Percentiles rank a stretch among this genome's conserved stretches.
Evolutionary conservation across 2,329 filamentous ascomycete species (phyloP).

Genomic region (Microdochium bolleyi): DNA sequence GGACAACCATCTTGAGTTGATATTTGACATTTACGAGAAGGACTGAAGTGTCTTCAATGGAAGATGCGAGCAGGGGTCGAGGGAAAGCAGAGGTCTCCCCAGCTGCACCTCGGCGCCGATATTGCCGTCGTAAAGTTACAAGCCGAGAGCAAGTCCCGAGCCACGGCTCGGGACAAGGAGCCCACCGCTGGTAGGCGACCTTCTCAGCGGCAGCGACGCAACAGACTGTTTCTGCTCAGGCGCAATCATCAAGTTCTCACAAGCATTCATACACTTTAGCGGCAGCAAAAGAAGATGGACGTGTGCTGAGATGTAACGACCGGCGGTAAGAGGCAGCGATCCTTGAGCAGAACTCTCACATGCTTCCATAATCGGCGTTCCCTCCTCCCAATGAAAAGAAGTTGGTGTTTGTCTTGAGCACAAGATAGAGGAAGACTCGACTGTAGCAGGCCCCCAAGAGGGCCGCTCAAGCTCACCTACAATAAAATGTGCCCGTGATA

Average conservation of each 20-base stretch:
- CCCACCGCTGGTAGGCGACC: too few relatives aligned
- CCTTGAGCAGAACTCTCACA: conserved; percentile 51
- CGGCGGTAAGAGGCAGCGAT: conserved; percentile 65
- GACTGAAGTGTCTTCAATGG: too few relatives aligned
- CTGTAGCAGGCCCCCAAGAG: conserved; percentile 31
- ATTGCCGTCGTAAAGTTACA: too few relatives aligned
- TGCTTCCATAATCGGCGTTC: conserved; percentile 66
- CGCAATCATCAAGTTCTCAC: too few relatives aligned
- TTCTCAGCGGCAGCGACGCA: too few relatives aligned
- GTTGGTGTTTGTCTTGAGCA: conserved; percentile 46
- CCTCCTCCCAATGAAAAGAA: neutral
- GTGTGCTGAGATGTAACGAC: conserved; percentile 49
- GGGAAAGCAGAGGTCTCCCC: too few relatives aligned
- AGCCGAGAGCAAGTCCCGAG: too few relatives aligned
- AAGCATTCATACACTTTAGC: neutral
- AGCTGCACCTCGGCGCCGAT: too few relatives aligned
- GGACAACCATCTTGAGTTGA: neutral
- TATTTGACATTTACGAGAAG: too few relatives aligned
- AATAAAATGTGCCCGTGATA: conserved; percentile 63
- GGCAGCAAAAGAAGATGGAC: neutral
- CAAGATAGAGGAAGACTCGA: conserved; percentile 69
- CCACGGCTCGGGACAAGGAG: too few relatives aligned
- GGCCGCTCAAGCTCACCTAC: conserved; percentile 56
- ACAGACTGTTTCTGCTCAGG: too few relatives aligned
- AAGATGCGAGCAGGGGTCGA: too few relatives aligned